Evolutionary conservation across 768 basidiomycete genomes (phyloP).

Genomic region (Phaffia tasmanica): DNA sequence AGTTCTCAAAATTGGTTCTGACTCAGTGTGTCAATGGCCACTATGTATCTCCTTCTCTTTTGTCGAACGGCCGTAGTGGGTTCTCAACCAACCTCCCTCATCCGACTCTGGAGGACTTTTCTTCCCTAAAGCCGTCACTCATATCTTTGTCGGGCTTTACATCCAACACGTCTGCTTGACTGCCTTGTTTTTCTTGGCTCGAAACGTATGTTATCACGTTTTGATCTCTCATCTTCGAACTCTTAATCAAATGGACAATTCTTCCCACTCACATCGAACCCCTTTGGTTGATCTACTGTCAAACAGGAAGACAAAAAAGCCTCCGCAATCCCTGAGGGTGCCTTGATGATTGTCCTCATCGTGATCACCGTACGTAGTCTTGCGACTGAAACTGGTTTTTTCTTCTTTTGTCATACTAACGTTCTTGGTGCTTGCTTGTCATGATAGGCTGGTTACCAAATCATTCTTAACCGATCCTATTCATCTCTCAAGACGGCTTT

Average conservation of each 20-base stretch:
- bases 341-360: conserved; percentile 74
- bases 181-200: conserved; percentile 81
- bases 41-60: conserved; percentile 33
- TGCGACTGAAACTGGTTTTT: not conserved
- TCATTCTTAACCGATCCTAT: conserved; percentile 65
- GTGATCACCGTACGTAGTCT: conserved; percentile 56
- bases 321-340: conserved; percentile 60
- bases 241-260: too few relatives aligned
- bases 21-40: not conserved
- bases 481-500: conserved; percentile 62
- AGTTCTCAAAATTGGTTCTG: not conserved
- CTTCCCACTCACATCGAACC: too few relatives aligned
- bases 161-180: conserved; percentile 73
- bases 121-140: conserved; percentile 88
- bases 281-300: too few relatives aligned
- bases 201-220: conserved; percentile 36
- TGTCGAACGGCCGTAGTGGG: conserved; percentile 65
- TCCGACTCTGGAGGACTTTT: conserved; percentile 84
- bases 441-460: conserved; percentile 56
- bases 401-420: not conserved
- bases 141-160: conserved; percentile 88
- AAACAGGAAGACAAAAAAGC: conserved; percentile 41
- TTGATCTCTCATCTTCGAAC: too few relatives aligned
- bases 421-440: not conserved
- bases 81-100: conserved; percentile 41